phyloP scores from a whole-genome alignment of 192 early-diverging fungal species.

The Rhizoclosmatium globosum region DNA sequence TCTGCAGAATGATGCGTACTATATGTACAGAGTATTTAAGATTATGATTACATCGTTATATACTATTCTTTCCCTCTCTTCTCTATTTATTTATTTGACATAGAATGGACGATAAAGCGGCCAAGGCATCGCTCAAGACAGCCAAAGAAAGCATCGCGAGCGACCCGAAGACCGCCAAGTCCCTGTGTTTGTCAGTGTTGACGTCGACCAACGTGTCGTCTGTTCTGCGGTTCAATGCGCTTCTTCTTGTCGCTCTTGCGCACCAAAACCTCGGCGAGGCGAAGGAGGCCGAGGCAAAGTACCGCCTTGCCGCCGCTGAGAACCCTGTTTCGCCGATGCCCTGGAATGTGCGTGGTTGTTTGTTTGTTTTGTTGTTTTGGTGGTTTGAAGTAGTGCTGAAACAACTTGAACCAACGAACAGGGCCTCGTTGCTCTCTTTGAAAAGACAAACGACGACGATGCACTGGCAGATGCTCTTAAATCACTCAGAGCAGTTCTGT shows the following conservation, averaged over 20 bases:
- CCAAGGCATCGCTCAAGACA: slow-evolving; percentile 39
- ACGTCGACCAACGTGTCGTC: neutral
- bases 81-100: too few relatives aligned
- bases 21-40: too few relatives aligned
- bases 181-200: slow-evolving; percentile 3
- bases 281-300: slow-evolving; percentile 32
- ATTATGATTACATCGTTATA: too few relatives aligned
- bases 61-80: too few relatives aligned
- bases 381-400: neutral
- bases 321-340: slow-evolving; percentile 42
- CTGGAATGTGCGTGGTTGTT: slow-evolving; percentile 40
- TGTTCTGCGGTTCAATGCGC: slow-evolving; percentile 50
- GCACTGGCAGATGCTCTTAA: slow-evolving; percentile 38
- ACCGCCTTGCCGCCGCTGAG: slow-evolving; percentile 39
- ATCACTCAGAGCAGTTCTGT: slow-evolving; percentile 27
- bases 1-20: too few relatives aligned
- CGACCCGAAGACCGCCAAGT: neutral
- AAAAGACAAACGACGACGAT: slow-evolving; percentile 32
- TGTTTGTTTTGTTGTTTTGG: neutral
- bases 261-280: slow-evolving; percentile 35
- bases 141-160: neutral
- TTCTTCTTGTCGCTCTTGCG: slow-evolving; percentile 50
- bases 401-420: neutral
- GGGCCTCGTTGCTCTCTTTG: slow-evolving; percentile 42
- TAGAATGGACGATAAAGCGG: slow-evolving; percentile 6